Percentiles rank a stretch among this genome's conserved stretches.
Evolutionary conservation across 768 basidiomycete genomes (phyloP).

Genomic region (Floccularia luteovirens): DNA sequence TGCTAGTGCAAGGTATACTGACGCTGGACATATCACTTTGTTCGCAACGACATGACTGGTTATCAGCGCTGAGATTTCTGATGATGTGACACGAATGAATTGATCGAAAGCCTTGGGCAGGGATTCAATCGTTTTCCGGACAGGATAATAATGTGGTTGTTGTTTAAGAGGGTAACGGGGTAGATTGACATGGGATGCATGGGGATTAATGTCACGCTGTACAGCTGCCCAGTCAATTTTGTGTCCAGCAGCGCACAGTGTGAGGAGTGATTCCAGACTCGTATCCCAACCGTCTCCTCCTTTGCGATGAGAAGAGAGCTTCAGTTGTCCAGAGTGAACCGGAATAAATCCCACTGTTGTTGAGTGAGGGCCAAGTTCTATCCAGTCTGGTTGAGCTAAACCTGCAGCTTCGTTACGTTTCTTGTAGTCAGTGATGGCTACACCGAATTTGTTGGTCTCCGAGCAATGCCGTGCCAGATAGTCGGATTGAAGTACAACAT

Average conservation of each 20-base stretch:
- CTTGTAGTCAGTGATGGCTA: constrained; percentile 2
- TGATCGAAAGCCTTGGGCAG: not conserved
- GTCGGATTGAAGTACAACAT: constrained; percentile 1
- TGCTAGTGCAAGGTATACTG: constrained; percentile 1
- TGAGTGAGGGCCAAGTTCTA: constrained; percentile 5
- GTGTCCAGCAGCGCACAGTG: constrained; percentile 1
- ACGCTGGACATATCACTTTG: constrained; percentile 1
- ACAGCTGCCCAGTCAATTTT: not conserved
- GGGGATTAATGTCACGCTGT: constrained; percentile 4
- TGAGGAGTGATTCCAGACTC: constrained; percentile 2
- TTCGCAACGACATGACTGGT: not conserved
- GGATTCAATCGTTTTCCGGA: constrained; percentile 1
- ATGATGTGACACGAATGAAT: constrained; percentile 1
- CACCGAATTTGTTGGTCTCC: constrained; percentile 4
- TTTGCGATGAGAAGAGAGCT: constrained; percentile 3
- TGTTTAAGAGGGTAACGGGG: constrained; percentile 2
- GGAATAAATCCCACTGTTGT: constrained; percentile 4
- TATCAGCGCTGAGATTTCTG: constrained; percentile 1
- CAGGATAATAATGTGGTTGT: constrained; percentile 4
- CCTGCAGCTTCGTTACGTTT: not conserved
- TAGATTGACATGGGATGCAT: constrained; percentile 1
- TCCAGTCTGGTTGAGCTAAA: constrained; percentile 4
- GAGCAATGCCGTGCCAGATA: constrained; percentile 4
- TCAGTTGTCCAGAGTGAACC: not conserved
- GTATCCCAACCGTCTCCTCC: constrained; percentile 1